phyloP scores from a whole-genome alignment of 306 rosid species.

The Pterocarpus santalinus region DNA sequence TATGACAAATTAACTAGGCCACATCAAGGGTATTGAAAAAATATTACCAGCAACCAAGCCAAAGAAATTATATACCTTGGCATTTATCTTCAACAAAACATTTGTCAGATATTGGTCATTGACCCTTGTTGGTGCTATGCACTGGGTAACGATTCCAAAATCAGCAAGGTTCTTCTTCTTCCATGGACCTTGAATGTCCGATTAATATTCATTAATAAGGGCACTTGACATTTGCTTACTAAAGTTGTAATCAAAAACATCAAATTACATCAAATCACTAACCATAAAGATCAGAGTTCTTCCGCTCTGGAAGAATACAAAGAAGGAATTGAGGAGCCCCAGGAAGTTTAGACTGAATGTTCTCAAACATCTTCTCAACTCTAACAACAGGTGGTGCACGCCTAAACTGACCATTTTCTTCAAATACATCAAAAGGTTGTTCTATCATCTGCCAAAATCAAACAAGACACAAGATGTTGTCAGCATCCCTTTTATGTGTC shows the following conservation, averaged over 20 bases:
- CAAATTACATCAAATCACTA: neutral
- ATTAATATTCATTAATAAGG: conserved; percentile 7
- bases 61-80: conserved; percentile 62
- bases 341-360: conserved; percentile 69
- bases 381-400: conserved; percentile 84
- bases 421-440: conserved; percentile 65
- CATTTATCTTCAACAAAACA: conserved; percentile 87
- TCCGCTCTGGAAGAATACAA: conserved; percentile 90
- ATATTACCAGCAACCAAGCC: neutral
- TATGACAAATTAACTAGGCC: neutral
- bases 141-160: conserved; percentile 81
- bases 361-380: conserved; percentile 88
- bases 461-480: neutral
- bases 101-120: conserved; percentile 93
- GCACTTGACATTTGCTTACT: neutral
- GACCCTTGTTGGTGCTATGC: conserved; percentile 81
- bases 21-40: neutral
- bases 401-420: conserved; percentile 67
- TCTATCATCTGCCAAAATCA: conserved; percentile 59
- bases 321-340: conserved; percentile 79
- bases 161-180: conserved; percentile 80
- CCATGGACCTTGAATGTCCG: conserved; percentile 80
- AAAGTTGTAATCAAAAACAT: neutral
- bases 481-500: neutral
- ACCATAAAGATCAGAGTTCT: conserved; percentile 95